These are phyloP conservation scores for Chlamydomonas reinhardtii DNA, from an alignment of 163 green algal species.

Conservation along the genomic window DNA sequence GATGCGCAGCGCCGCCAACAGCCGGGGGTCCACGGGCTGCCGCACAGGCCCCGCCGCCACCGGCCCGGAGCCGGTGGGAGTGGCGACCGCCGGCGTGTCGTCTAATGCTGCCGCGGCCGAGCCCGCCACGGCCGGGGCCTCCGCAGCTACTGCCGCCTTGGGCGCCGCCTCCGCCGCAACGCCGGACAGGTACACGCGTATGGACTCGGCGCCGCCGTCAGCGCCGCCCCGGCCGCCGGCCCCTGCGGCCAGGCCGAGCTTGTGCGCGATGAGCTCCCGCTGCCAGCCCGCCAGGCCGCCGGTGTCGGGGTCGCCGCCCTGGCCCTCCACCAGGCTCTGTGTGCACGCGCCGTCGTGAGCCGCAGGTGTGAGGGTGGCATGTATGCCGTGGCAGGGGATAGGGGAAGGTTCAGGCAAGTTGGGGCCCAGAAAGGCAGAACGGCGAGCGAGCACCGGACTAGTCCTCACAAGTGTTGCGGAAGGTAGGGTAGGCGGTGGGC, in stretches of 20 bases:
- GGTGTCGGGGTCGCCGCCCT: not conserved
- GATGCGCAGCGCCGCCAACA: constrained; percentile 61
- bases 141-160: no score
- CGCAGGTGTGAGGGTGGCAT: no score
- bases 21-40: constrained; percentile 48
- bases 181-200: constrained; percentile 19
- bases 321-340: constrained; percentile 19
- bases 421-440: no score
- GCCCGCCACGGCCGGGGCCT: no score
- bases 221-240: no score
- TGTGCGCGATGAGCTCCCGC: not conserved
- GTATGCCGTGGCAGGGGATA: no score
- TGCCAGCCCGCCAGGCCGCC: constrained; percentile 18
- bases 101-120: no score
- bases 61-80: not conserved
- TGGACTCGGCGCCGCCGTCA: constrained; percentile 19
- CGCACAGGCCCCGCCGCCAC: not conserved
- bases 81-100: not conserved
- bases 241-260: not conserved
- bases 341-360: no score
- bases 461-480: no score
- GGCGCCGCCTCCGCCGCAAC: not conserved
- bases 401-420: no score
- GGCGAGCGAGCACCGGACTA: no score
- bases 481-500: no score